phyloP scores from a whole-genome alignment of 1,284 basidiomycete species.

The Pseudozyma thailandica region DNA sequence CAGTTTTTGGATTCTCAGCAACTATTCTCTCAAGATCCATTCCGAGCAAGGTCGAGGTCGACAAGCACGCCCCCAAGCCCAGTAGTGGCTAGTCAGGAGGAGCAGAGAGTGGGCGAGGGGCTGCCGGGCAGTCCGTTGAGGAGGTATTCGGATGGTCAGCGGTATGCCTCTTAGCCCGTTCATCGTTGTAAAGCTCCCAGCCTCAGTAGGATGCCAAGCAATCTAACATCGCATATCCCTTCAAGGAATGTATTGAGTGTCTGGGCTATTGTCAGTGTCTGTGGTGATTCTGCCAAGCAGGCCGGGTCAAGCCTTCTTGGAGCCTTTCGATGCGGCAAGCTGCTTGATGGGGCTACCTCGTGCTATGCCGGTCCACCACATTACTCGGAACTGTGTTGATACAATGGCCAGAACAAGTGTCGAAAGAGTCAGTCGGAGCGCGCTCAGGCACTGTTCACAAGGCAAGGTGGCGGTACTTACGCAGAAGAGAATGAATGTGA shows the following conservation, averaged over 20 bases:
- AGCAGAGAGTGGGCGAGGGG: neutral
- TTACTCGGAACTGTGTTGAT: conserved; percentile 27
- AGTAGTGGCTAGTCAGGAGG: neutral
- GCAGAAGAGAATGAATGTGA: conserved; percentile 58
- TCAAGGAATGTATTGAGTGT: too few relatives aligned
- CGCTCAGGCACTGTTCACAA: neutral
- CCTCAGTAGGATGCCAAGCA: too few relatives aligned
- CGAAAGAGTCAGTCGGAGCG: neutral
- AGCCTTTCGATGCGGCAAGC: neutral
- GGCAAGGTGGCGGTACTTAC: conserved; percentile 20
- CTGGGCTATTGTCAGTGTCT: too few relatives aligned
- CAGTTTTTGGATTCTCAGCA: conserved; percentile 4
- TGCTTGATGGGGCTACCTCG: conserved; percentile 27
- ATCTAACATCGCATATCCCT: too few relatives aligned
- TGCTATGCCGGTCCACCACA: conserved; percentile 49
- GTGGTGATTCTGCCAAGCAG: too few relatives aligned
- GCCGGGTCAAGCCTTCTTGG: conserved; percentile 15
- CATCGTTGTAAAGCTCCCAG: neutral
- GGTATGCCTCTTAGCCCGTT: neutral
- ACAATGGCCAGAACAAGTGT: neutral
- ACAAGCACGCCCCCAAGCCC: conserved; percentile 16
- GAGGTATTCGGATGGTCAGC: conserved; percentile 21
- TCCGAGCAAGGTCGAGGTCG: conserved; percentile 2
- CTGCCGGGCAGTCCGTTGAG: conserved; percentile 3
- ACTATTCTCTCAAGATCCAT: neutral